Conservation (phyloP, 2,329 filamentous ascomycete species). For the Colletotrichum sp. region DNA sequence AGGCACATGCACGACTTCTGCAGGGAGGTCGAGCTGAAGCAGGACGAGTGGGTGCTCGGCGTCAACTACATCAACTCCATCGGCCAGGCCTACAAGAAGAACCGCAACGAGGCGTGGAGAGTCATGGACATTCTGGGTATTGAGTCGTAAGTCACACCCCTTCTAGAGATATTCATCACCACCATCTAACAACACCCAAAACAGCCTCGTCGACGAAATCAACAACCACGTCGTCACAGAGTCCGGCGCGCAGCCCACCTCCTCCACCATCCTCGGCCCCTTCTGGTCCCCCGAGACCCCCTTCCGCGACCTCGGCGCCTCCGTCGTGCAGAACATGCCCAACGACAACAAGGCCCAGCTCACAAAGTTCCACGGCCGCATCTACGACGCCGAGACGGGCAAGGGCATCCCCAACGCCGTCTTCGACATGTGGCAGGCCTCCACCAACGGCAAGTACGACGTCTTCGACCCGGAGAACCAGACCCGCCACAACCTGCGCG, state of each 20-base stretch:
- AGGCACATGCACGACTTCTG: constrained; percentile 19
- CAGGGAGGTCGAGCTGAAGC: constrained; percentile 17
- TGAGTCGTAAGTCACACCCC: constrained; percentile 15
- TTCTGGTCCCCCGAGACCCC: constrained; percentile 23
- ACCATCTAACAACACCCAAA: no score
- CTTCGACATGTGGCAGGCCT: constrained; percentile 67
- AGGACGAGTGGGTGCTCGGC: constrained; percentile 20
- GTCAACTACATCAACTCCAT: constrained; percentile 23
- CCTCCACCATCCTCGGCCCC: constrained; percentile 20
- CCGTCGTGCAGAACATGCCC: constrained; percentile 21
- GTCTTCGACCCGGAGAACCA: constrained; percentile 67
- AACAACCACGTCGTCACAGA: constrained; percentile 19
- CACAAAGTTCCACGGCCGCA: constrained; percentile 20
- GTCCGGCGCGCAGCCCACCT: constrained; percentile 14
- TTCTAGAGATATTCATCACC: no score
- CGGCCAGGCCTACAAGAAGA: constrained; percentile 23
- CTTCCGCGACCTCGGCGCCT: constrained; percentile 20
- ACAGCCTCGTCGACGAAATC: constrained; percentile 20
- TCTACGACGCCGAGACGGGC: constrained; percentile 26
- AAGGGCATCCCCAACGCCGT: constrained; percentile 44
- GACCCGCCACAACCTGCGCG: constrained; percentile 65
- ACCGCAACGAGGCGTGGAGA: constrained; percentile 22
- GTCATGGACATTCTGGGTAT: constrained; percentile 21
- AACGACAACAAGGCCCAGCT: constrained; percentile 5
- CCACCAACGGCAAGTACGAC: constrained; percentile 63